Evolutionary conservation across 306 rosid species (phyloP).

Genomic region (Castanea mollissima): DNA sequence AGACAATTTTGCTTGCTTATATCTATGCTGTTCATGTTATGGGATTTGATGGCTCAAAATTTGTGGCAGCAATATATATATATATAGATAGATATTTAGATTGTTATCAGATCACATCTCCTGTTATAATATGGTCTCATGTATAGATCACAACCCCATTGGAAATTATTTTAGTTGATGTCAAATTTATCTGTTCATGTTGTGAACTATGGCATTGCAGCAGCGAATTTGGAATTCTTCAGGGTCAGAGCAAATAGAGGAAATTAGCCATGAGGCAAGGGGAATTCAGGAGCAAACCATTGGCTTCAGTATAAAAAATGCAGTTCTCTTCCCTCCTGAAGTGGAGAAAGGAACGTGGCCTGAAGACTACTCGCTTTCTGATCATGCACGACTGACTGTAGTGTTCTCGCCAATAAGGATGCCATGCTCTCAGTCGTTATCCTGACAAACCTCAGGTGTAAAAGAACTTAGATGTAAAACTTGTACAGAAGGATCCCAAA

Average conservation of each 20-base stretch:
- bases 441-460: slow-evolving; percentile 25
- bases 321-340: slow-evolving; percentile 85
- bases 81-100: background rate
- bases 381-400: slow-evolving; percentile 89
- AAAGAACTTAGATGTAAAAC: slow-evolving; percentile 11
- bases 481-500: slow-evolving; percentile 27
- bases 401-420: slow-evolving; percentile 80
- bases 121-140: background rate
- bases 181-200: slow-evolving; percentile 10
- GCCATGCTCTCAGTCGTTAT: slow-evolving; percentile 64
- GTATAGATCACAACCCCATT: background rate
- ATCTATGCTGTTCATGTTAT: background rate
- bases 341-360: slow-evolving; percentile 97
- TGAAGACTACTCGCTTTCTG: slow-evolving; percentile 82
- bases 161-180: background rate
- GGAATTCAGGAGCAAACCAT: slow-evolving; percentile 53
- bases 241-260: slow-evolving; percentile 46
- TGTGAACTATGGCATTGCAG: slow-evolving; percentile 41
- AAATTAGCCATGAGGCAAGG: slow-evolving; percentile 31
- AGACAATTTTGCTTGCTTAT: background rate
- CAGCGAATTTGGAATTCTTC: slow-evolving; percentile 75
- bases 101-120: background rate
- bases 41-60: background rate
- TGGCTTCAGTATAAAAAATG: slow-evolving; percentile 80
- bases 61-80: background rate